phyloP scores from a whole-genome alignment of 2,329 filamentous ascomycete species.

The Scedosporium minutisporum region DNA sequence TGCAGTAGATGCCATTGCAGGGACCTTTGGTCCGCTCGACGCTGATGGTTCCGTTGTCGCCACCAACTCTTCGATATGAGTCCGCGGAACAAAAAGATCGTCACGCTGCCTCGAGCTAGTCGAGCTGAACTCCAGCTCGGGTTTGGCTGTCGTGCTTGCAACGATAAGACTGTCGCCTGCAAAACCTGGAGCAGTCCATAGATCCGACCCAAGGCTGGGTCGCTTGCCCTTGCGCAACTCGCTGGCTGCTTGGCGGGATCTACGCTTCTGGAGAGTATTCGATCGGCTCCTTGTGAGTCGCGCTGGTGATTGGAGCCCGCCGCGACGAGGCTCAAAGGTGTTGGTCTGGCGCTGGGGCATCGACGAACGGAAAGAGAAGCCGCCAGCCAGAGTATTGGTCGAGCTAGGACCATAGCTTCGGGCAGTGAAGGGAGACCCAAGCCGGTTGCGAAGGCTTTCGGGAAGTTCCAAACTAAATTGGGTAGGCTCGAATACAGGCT shows the following conservation, averaged over 20 bases:
- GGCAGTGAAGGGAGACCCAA: slow-evolving; percentile 47
- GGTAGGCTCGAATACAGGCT: background rate
- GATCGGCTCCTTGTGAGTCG: slow-evolving; percentile 39
- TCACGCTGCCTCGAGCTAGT: slow-evolving; percentile 22
- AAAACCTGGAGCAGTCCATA: slow-evolving; percentile 37
- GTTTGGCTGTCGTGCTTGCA: slow-evolving; percentile 12
- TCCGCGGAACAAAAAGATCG: slow-evolving; percentile 29
- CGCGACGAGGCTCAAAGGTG: slow-evolving; percentile 39
- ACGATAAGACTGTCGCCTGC: slow-evolving; percentile 14
- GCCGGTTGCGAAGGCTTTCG: slow-evolving; percentile 16
- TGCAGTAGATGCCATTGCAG: slow-evolving; percentile 10
- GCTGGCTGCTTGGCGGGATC: slow-evolving; percentile 33
- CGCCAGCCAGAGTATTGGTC: slow-evolving; percentile 35
- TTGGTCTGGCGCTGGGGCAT: slow-evolving; percentile 27
- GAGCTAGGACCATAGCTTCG: slow-evolving; percentile 55
- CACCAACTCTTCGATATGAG: slow-evolving; percentile 31
- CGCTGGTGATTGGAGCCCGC: slow-evolving; percentile 41
- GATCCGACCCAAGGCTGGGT: slow-evolving; percentile 43
- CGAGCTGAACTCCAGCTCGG: slow-evolving; percentile 23
- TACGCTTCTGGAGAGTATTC: slow-evolving; percentile 43
- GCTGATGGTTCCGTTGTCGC: slow-evolving; percentile 6
- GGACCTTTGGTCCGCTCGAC: slow-evolving; percentile 10
- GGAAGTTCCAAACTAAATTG: slow-evolving; percentile 12
- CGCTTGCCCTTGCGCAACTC: slow-evolving; percentile 41
- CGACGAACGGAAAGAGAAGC: slow-evolving; percentile 22